These are phyloP conservation scores for Fistulifera pelliculosa DNA, from an alignment of 108 stramenopile genomes.

Conservation along the genomic window DNA sequence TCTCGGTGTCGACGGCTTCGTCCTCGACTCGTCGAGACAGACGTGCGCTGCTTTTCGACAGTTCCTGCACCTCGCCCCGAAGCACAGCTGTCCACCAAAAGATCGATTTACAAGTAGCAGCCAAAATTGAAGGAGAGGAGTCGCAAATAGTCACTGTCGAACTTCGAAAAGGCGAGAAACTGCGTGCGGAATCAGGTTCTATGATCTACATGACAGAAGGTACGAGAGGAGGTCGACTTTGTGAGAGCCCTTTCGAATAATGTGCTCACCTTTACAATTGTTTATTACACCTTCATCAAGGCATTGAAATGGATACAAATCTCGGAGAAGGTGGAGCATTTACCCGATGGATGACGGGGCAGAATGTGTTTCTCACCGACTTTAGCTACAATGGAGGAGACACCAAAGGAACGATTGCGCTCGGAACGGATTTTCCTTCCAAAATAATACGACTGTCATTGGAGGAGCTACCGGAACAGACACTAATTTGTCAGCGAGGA, in stretches of 20 bases:
- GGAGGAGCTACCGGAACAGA: conserved; percentile 54
- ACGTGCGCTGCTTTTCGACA: too few relatives aligned
- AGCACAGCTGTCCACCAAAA: too few relatives aligned
- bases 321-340: conserved; percentile 20
- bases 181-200: conserved; percentile 81
- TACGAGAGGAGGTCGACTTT: conserved; percentile 35
- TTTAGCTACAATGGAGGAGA: conserved; percentile 48
- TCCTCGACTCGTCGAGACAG: too few relatives aligned
- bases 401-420: conserved; percentile 44
- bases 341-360: conserved; percentile 71
- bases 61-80: too few relatives aligned
- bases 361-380: conserved; percentile 82
- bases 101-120: conserved; percentile 61
- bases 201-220: conserved; percentile 83
- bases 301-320: conserved; percentile 31
- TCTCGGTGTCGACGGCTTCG: too few relatives aligned
- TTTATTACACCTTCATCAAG: conserved; percentile 10
- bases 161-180: conserved; percentile 61
- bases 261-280: too few relatives aligned
- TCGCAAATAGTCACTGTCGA: conserved; percentile 78
- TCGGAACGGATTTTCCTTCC: conserved; percentile 82
- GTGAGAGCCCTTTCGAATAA: conserved; percentile 48
- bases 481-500: conserved; percentile 71
- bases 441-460: conserved; percentile 70
- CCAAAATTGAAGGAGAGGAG: conserved; percentile 80